Percentiles rank a stretch among this genome's conserved stretches.
Conservation (phyloP, 2,329 filamentous ascomycete species). For the Epichloe sylvatica region DNA sequence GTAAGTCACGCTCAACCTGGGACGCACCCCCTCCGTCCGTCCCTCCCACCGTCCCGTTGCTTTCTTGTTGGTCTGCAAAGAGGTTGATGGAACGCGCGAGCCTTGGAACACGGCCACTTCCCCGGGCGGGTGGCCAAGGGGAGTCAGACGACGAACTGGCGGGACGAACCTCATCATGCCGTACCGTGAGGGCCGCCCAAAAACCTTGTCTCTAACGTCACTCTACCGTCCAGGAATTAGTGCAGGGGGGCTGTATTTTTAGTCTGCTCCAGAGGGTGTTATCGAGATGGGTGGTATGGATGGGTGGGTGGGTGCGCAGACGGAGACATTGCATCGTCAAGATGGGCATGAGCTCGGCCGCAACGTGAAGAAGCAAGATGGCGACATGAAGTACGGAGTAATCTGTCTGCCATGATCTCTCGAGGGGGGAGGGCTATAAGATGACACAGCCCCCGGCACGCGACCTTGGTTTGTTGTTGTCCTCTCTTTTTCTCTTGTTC, state of each 20-base stretch:
- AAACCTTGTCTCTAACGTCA: not conserved
- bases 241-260: conserved; percentile 1
- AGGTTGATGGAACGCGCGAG: not conserved
- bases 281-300: conserved; percentile 1
- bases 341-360: not conserved
- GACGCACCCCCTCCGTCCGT: conserved; percentile 12
- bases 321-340: not conserved
- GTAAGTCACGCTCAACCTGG: conserved; percentile 24
- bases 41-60: not conserved
- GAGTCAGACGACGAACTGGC: conserved; percentile 6
- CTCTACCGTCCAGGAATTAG: not conserved
- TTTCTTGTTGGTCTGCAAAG: too few relatives aligned
- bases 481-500: not conserved
- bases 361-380: not conserved
- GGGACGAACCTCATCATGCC: conserved; percentile 8
- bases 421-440: conserved; percentile 1
- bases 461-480: not conserved
- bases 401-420: not conserved
- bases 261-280: not conserved
- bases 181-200: conserved; percentile 1
- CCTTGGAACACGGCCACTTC: not conserved
- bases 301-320: not conserved
- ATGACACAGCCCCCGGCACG: not conserved
- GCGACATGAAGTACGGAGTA: not conserved
- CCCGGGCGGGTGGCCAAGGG: conserved; percentile 1